phyloP scores from a whole-genome alignment of 75 land plant genomes.

The Adiantum capillusveneris region DNA sequence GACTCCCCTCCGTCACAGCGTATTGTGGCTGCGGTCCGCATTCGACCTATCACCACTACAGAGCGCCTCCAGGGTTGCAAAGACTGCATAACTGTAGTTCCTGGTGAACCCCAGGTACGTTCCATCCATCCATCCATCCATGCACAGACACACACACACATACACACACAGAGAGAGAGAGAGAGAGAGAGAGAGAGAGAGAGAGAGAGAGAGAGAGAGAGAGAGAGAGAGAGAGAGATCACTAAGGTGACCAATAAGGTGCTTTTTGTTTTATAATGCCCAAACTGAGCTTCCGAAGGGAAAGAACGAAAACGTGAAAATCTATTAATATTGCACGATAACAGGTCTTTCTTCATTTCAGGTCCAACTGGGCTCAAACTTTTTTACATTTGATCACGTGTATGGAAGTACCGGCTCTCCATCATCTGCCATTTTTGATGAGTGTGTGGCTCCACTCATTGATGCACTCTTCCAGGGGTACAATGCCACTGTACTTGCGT shows the following conservation, averaged over 20 bases:
- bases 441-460: slow-evolving; percentile 90
- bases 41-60: slow-evolving; percentile 67
- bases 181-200: too few relatives aligned
- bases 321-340: too few relatives aligned
- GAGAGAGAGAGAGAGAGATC: too few relatives aligned
- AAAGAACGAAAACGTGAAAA: too few relatives aligned
- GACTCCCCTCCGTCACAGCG: slow-evolving; percentile 15
- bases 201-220: too few relatives aligned
- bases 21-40: slow-evolving; percentile 76
- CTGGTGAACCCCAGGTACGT: slow-evolving; percentile 89
- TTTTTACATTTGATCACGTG: slow-evolving; percentile 97
- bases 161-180: too few relatives aligned
- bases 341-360: slow-evolving; percentile 18
- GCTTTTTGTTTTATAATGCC: too few relatives aligned
- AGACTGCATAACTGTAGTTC: slow-evolving; percentile 69
- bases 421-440: slow-evolving; percentile 74
- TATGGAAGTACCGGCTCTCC: slow-evolving; percentile 89
- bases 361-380: slow-evolving; percentile 97
- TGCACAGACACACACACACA: too few relatives aligned
- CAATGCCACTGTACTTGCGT: slow-evolving; percentile 99
- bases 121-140: too few relatives aligned
- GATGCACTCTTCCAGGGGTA: slow-evolving; percentile 96
- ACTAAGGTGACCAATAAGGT: too few relatives aligned
- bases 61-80: slow-evolving; percentile 87
- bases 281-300: too few relatives aligned